phyloP scores from a whole-genome alignment of 192 early-diverging fungal genomes.

The Backusella mclennaniae region DNA sequence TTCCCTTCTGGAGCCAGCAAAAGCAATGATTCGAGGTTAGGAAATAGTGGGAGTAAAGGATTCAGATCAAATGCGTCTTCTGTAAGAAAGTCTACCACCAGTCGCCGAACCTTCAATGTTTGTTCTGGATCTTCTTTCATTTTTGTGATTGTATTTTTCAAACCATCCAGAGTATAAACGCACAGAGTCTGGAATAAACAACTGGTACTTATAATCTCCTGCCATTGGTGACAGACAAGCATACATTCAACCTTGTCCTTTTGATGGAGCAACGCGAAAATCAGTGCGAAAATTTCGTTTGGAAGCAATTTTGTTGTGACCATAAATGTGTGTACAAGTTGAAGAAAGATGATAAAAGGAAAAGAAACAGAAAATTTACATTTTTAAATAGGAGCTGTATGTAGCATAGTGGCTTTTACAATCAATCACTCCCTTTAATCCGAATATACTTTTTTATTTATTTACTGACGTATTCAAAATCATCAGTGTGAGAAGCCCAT shows the following conservation, averaged over 20 bases:
- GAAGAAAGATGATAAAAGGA: background rate
- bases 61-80: background rate
- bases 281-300: background rate
- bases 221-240: background rate
- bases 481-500: background rate
- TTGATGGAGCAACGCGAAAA: background rate
- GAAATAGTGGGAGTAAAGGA: background rate
- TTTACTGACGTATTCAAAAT: background rate
- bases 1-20: background rate
- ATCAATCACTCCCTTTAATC: background rate
- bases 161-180: background rate
- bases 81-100: background rate
- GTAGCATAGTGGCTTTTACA: background rate
- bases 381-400: background rate
- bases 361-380: background rate
- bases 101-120: background rate
- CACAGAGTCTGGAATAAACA: background rate
- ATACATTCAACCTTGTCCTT: background rate
- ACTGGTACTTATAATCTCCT: background rate
- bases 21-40: background rate
- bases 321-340: background rate
- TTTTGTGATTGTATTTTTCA: background rate
- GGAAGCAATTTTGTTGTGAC: background rate
- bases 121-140: background rate
- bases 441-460: background rate